Base-by-base conservation (phyloP, 2,329 filamentous ascomycete species). In the Macroventuria anomochaeta region DNA sequence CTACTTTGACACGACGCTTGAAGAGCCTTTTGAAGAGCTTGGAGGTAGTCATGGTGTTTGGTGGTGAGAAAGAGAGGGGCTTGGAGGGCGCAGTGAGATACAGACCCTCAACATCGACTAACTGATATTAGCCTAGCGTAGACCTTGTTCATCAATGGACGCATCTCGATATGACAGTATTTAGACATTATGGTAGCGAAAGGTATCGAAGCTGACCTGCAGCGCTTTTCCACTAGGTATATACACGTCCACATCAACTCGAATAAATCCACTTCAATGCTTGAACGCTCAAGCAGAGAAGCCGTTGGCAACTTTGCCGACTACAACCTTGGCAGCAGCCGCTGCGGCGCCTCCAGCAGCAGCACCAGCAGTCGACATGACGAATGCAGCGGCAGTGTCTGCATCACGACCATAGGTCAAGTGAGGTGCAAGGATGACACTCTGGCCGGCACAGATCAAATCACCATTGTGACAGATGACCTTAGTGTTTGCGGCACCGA, bases 381-480 rank as follows among this genome's bases (percentile, higher is more conserved):
- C 70, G 46, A 76, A 75, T 7, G 60, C 44, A 8, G 73, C 72
- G 1, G 71, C 73, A 33, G 65, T 57, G 17, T 51, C 40, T 7
- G 71, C 72, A 58, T 75, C 64, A 13, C 52, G 29, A 11, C 62
- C 62, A 50, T 75, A 76, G 2, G 66, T 72, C 53, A 75, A 43
- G 62, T 75, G 73, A 21, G 72, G 69, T 37, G 63, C 43, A 23
- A 73, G 53, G 7, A 76, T 58, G 12, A 72, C 20, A 29, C 57
- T 46, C 32, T 69, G 60, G 5, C 70, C 69, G 1, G 63, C 59
- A 42, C 73, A 76, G 32, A 75, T 75, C 34, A 68, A 53, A 48
- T 75, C 74, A 11, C 68, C 68, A 3, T 53, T 58, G 23, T 74
- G 70, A 41, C 73, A 76, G 18, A 75, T 66, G 33, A 72, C 62